Base-by-base conservation (phyloP, 2,329 filamentous ascomycete species). In the Arthrobotrys megalospora region DNA sequence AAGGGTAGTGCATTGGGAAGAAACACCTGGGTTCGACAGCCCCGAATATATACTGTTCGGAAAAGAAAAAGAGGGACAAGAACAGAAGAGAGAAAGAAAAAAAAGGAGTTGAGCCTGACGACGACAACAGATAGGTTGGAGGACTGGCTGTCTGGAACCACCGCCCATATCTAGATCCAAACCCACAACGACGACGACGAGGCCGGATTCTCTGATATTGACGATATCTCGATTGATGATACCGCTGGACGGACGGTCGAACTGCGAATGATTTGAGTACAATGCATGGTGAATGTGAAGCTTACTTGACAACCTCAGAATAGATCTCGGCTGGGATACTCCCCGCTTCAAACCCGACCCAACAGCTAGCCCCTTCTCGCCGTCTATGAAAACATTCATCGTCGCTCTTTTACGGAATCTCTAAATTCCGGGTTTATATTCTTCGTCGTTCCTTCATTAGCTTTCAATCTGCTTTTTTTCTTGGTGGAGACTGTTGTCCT, bases 311-410 rank as follows among this genome's bases (percentile, higher is more conserved):
- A 12, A 63, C 24, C 14, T 64, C 41, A 65, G 48, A 43, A 77
- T 77, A 70, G 66, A 77, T 77, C 72, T 68, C 60, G 58, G 66
- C 64, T 76, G 72, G 60, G 71, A 63, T 41, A 16, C 53, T 50
- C 50, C 63, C 55, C 45, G 62, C 63, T 65, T 52, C 38, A 64
- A 45, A 70, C 28, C 28, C 60, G 43, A 47, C 41, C 60, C 60
- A 58, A 50, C 60, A 58, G 68, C 38, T 32, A 28, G 24, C 50
- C 16, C 19, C 28, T 43, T 32, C 43, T 43, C 28, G 21, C 47
- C 32, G 41, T 28, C 63, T 66, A 65, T 58, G 68, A 71, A 45
- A 52, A 41, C 38, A 48, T 68, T 52, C 48, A 64, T 52, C n/a
- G 72, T 76, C 72, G 32, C 72, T 76, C 72, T 58, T 76, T 76